Evolutionary conservation across 1,284 basidiomycete genomes (phyloP).

Genomic region (Sanghuangporus weigelae): DNA sequence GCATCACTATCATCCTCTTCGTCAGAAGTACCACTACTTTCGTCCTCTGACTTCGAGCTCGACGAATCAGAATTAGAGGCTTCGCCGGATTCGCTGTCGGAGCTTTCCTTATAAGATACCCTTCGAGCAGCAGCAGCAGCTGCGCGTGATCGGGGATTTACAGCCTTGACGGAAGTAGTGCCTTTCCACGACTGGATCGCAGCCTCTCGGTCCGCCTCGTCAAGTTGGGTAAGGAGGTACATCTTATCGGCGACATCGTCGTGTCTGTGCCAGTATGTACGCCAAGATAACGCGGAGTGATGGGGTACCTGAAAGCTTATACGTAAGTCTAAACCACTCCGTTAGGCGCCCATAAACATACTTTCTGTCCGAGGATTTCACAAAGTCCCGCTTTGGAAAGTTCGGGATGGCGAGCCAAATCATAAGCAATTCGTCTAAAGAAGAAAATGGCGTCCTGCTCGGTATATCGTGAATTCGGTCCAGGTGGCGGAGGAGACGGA

Average conservation of each 20-base stretch:
- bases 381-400: conserved; percentile 50
- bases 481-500: conserved; percentile 51
- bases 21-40: conserved; percentile 22
- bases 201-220: conserved; percentile 10
- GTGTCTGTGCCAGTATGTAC: conserved; percentile 52
- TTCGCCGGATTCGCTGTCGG: conserved; percentile 3
- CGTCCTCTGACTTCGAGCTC: conserved; percentile 26
- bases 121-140: background rate
- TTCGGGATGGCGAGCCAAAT: conserved; percentile 44
- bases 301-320: conserved; percentile 47
- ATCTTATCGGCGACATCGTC: conserved; percentile 63
- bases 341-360: conserved; percentile 19
- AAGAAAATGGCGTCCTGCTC: conserved; percentile 59
- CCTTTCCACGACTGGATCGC: conserved; percentile 14
- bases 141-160: background rate
- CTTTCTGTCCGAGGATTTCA: conserved; percentile 50
- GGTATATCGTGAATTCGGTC: conserved; percentile 50
- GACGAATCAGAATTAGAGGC: background rate
- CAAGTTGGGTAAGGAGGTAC: conserved; percentile 39
- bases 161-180: background rate
- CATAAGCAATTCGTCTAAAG: conserved; percentile 57
- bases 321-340: conserved; percentile 13
- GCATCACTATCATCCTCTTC: conserved; percentile 23
- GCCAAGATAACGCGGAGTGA: conserved; percentile 53
- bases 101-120: conserved; percentile 11